These are phyloP conservation scores for Epichloe aotearoae DNA, from an alignment of 2,329 filamentous ascomycete genomes.

Conservation along the genomic window DNA sequence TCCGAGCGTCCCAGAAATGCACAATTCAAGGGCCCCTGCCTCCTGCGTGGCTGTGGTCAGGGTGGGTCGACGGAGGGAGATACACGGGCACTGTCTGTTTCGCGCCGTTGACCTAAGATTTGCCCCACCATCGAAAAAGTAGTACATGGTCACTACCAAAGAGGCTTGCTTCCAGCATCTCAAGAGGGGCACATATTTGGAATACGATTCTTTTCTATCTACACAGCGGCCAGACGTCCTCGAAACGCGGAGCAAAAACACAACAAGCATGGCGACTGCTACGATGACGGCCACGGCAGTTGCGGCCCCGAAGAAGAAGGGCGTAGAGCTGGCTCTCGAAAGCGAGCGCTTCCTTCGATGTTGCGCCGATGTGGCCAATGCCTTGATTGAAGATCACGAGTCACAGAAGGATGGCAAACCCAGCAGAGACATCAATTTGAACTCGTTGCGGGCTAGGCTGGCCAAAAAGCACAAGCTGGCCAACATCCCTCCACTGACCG, in stretches of 20 bases:
- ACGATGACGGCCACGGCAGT: slow-evolving; percentile 52
- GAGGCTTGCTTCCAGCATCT: not conserved
- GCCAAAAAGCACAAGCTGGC: slow-evolving; percentile 86
- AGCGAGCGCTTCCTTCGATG: slow-evolving; percentile 89
- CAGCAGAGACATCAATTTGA: slow-evolving; percentile 83
- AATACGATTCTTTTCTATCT: not conserved
- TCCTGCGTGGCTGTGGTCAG: too few relatives aligned
- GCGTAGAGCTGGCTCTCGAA: slow-evolving; percentile 69
- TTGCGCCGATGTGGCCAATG: slow-evolving; percentile 90
- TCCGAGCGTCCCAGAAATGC: slow-evolving; percentile 7
- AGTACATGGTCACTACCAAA: not conserved
- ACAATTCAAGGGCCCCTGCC: not conserved
- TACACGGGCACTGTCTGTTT: too few relatives aligned
- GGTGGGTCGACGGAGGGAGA: too few relatives aligned
- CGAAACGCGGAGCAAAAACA: not conserved
- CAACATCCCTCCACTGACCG: slow-evolving; percentile 81
- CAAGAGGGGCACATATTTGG: not conserved
- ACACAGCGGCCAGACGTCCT: not conserved
- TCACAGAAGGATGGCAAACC: slow-evolving; percentile 60
- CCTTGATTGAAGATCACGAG: slow-evolving; percentile 89
- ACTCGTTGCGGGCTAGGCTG: slow-evolving; percentile 71
- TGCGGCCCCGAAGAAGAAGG: slow-evolving; percentile 58
- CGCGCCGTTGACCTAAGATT: not conserved
- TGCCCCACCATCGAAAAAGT: slow-evolving; percentile 2
- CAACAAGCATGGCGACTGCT: slow-evolving; percentile 26